A percentile compares a stretch with the other conserved stretches of the same genome.
Conservation (phyloP, 1,139 yeast genomes). For the Debaryomycetaceae sp. region DNA sequence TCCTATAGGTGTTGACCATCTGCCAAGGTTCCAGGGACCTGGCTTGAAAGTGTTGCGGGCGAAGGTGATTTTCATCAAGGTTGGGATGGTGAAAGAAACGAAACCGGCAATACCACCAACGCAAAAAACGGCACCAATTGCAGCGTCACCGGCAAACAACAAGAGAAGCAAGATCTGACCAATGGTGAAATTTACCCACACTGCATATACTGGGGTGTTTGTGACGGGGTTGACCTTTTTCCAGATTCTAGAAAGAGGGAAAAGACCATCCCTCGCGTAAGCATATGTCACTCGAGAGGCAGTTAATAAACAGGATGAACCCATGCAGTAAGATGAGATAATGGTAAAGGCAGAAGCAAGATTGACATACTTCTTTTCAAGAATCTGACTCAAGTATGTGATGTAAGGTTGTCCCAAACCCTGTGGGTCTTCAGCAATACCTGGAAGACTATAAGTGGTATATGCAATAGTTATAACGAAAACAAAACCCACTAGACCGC, state of each 20-base stretch:
- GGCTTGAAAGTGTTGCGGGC: constrained; percentile 53
- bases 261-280: constrained; percentile 67
- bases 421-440: constrained; percentile 47
- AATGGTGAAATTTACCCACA: constrained; percentile 57
- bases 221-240: constrained; percentile 52
- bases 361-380: constrained; percentile 42
- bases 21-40: constrained; percentile 73
- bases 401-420: constrained; percentile 69
- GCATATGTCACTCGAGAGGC: constrained; percentile 70
- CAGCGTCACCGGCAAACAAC: constrained; percentile 65
- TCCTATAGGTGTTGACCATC: constrained; percentile 48
- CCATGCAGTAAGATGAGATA: constrained; percentile 63
- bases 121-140: constrained; percentile 73
- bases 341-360: constrained; percentile 60
- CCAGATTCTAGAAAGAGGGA: constrained; percentile 58
- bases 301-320: constrained; percentile 67
- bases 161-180: constrained; percentile 58
- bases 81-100: constrained; percentile 68
- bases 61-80: constrained; percentile 56
- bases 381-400: constrained; percentile 51
- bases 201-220: constrained; percentile 69
- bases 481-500: constrained; percentile 61
- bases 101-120: constrained; percentile 76
- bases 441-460: constrained; percentile 52
- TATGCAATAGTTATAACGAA: constrained; percentile 66